These are phyloP conservation scores for Fusarium irregulare DNA, from an alignment of 2,329 filamentous ascomycete genomes.

Conservation along the genomic window DNA sequence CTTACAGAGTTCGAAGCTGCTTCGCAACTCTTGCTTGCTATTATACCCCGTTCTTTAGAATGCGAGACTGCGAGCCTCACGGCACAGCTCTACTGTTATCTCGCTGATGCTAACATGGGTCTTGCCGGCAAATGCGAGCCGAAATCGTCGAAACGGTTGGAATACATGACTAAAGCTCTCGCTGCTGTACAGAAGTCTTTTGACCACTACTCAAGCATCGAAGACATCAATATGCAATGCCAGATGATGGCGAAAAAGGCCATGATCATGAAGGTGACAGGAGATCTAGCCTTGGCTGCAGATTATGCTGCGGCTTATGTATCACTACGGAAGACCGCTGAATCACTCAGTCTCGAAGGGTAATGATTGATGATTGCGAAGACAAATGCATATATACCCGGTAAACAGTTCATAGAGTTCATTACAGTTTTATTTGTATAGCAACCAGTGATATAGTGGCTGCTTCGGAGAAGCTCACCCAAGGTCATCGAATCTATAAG, in stretches of 20 bases:
- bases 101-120: conserved; percentile 84
- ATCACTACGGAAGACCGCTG: conserved; percentile 61
- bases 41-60: conserved; percentile 82
- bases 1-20: conserved; percentile 78
- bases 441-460: neutral
- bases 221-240: conserved; percentile 75
- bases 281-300: conserved; percentile 72
- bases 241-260: conserved; percentile 87
- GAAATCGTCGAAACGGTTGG: conserved; percentile 60
- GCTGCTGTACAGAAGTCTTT: conserved; percentile 72
- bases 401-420: conserved; percentile 4
- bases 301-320: conserved; percentile 75
- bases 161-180: conserved; percentile 68
- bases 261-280: conserved; percentile 76
- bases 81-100: conserved; percentile 74
- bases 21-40: conserved; percentile 70
- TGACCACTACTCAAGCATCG: conserved; percentile 71
- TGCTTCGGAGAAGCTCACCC: neutral
- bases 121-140: conserved; percentile 68
- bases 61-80: conserved; percentile 70
- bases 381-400: neutral
- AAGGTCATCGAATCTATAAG: conserved; percentile 15
- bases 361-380: conserved; percentile 16
- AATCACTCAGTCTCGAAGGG: conserved; percentile 45
- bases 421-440: conserved; percentile 35